These are phyloP conservation scores for Hyphopichia pseudoburtonii DNA, from an alignment of 1,139 yeast species.

Conservation along the genomic window DNA sequence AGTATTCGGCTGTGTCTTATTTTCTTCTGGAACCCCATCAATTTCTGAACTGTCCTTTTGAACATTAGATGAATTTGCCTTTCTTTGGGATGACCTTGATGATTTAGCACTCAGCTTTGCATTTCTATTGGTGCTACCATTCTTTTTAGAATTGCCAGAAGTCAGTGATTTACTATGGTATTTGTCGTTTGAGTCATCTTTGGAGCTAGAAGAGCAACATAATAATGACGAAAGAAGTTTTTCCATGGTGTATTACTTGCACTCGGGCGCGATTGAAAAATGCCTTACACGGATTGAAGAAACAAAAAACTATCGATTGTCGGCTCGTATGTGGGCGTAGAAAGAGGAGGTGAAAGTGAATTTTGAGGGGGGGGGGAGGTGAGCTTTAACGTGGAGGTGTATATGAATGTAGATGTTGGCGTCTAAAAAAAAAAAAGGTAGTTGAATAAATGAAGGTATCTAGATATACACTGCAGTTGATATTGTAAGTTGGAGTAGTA, in stretches of 20 bases:
- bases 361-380: no score
- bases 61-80: not conserved
- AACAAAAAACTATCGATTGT: no score
- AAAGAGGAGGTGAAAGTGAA: no score
- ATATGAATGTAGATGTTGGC: no score
- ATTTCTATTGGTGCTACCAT: not conserved
- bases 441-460: no score
- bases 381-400: no score
- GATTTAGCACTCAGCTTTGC: not conserved
- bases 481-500: no score
- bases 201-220: slow-evolving; percentile 41
- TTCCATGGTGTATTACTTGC: slow-evolving; percentile 23
- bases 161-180: slow-evolving; percentile 3
- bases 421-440: no score
- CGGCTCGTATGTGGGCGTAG: no score
- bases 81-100: not conserved
- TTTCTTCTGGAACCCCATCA: not conserved
- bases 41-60: not conserved
- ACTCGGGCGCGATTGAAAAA: no score
- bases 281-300: no score
- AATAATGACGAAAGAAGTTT: slow-evolving; percentile 33
- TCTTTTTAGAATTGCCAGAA: not conserved
- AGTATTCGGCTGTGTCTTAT: not conserved
- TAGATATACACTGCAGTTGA: no score
- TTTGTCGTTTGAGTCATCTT: slow-evolving; percentile 36